Conservation (phyloP, 371 early-diverging fungal genomes). For the Haplosporangium sp. region DNA sequence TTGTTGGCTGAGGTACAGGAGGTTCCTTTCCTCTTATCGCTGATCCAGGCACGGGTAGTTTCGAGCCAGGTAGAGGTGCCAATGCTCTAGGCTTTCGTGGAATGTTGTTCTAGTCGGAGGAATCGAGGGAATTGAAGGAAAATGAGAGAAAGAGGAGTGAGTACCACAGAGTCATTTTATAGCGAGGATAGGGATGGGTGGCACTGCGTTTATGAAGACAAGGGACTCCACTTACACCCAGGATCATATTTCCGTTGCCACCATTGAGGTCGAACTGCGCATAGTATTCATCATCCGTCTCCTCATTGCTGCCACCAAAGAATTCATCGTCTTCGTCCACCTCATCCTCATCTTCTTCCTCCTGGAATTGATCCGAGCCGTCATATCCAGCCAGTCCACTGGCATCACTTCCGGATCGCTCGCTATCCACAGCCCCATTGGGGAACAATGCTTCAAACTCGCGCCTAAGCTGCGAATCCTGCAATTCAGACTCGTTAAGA, state of each 20-base stretch:
- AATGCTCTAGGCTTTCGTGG: constrained; percentile 46
- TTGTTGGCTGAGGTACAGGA: constrained; percentile 17
- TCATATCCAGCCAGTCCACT: constrained; percentile 39
- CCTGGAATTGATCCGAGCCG: constrained; percentile 25
- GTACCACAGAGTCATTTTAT: background rate
- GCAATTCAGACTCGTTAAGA: background rate
- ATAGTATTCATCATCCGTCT: constrained; percentile 24
- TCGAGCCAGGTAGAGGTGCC: constrained; percentile 43
- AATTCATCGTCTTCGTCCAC: constrained; percentile 16
- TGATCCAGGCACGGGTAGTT: constrained; percentile 38
- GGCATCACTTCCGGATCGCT: constrained; percentile 41
- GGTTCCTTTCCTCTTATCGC: constrained; percentile 22
- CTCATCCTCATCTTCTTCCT: constrained; percentile 23
- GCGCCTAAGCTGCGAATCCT: constrained; percentile 7
- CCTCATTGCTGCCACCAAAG: constrained; percentile 27
- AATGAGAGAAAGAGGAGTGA: background rate
- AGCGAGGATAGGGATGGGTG: background rate
- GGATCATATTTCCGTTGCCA: constrained; percentile 39
- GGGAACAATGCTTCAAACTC: constrained; percentile 40
- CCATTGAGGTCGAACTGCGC: constrained; percentile 42
- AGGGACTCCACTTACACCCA: constrained; percentile 33
- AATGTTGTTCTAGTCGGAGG: constrained; percentile 36
- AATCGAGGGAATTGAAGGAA: background rate
- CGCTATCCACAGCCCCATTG: constrained; percentile 40
- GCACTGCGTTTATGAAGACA: background rate